Base-by-base conservation (phyloP, 768 basidiomycete genomes). In the Trametes sanguinea region DNA sequence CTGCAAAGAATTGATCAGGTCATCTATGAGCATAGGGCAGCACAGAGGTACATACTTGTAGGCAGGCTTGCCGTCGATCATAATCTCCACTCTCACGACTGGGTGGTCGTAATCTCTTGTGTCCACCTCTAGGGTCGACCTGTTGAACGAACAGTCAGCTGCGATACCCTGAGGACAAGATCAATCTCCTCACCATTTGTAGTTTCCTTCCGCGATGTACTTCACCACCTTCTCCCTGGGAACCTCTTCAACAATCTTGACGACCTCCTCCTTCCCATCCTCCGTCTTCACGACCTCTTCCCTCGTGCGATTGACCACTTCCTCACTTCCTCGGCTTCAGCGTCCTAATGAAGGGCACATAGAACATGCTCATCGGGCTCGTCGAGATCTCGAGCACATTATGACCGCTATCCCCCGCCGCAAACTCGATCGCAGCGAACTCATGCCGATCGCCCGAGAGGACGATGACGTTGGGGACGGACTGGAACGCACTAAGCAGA, bases 361-460 rank as follows among this genome's bases (percentile, higher is more conserved):
- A 84, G 73, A 88, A 87, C 85, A 85, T 85, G 75, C 79, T 88
- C 69, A 89, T 68, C 5, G 90, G 90, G 63, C 79, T 80, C 6
- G 89, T 90, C 27, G 87, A 88, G 61, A 90, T 79, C 69, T 92
- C 90, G 46, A 77, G 73, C 30, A 89, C 78, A 7, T 76, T 65
- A 63, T 85, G 76, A 5, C 73, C 65, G 45, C 71, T 57, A 62
- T 76, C 69, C 46, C 72, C 63, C 60, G 78, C 68, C 55, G 76
- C 78, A 71, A 85, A 88, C 73, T 87, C 83, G 65, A 90, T 80
- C 4, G 83, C 83, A 1, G 89, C 89, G 67, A 91, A 92, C 74
- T 92, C 90, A 71, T 92, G 90, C 22, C 90, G 80, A 70, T 91
- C 90, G 7, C 89, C 90, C 2, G 85, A 86, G 47, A 92, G 74